Evolutionary conservation across 352 stramenopile genomes (phyloP).

Genomic region (Pythium sukuiense): DNA sequence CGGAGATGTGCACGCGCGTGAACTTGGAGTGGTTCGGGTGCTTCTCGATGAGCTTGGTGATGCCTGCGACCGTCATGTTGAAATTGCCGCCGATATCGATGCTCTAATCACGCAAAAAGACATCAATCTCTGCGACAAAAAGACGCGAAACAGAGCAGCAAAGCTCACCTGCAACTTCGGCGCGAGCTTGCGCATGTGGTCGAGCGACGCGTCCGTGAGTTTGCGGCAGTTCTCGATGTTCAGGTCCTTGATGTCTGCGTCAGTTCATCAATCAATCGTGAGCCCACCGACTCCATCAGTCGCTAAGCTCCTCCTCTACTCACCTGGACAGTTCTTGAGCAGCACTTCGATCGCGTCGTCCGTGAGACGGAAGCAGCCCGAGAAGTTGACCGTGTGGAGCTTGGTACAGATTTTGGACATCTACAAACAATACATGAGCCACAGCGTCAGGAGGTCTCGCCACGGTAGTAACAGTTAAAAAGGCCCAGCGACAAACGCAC

Average conservation of each 20-base stretch:
- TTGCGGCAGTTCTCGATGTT: constrained; percentile 91
- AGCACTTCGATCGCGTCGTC: constrained; percentile 82
- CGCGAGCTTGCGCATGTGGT: constrained; percentile 74
- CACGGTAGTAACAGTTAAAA: not conserved
- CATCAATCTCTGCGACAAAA: not conserved
- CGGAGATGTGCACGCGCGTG: constrained; percentile 81
- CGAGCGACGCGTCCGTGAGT: constrained; percentile 74
- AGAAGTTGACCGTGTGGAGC: constrained; percentile 85
- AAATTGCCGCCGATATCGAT: constrained; percentile 87
- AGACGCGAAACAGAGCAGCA: not conserved
- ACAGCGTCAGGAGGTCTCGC: not conserved
- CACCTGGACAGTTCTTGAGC: constrained; percentile 78
- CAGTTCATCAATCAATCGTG: not conserved
- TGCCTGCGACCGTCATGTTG: constrained; percentile 87
- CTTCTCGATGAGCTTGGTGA: constrained; percentile 89
- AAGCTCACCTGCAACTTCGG: constrained; percentile 76
- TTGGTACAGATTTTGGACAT: constrained; percentile 78
- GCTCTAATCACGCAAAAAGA: constrained; percentile 38
- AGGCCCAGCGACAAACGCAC: constrained; percentile 26
- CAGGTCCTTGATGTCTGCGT: constrained; percentile 81
- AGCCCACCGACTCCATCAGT: not conserved
- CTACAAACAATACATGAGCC: constrained; percentile 31
- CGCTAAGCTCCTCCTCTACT: not conserved
- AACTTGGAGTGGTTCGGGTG: constrained; percentile 91
- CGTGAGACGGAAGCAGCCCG: constrained; percentile 85